phyloP scores from a whole-genome alignment of 768 basidiomycete species.

The Mycena vulgaris region DNA sequence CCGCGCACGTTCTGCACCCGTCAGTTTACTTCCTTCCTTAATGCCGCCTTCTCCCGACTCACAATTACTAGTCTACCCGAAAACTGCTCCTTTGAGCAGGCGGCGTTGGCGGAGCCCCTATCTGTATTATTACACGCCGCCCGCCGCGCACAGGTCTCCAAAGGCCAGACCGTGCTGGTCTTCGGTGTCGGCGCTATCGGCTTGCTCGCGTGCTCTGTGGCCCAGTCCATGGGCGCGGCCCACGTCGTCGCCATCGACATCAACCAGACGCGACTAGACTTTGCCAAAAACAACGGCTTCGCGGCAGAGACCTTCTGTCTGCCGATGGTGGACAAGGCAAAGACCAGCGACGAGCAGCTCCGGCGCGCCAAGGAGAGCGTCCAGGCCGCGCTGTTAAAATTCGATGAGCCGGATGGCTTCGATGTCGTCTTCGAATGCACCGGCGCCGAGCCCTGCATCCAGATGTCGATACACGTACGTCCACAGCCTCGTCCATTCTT shows the following conservation, averaged over 20 bases:
- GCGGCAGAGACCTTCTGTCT: conserved; percentile 81
- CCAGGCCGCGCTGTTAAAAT: conserved; percentile 65
- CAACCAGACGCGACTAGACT: conserved; percentile 84
- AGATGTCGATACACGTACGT: conserved; percentile 91
- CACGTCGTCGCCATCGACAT: conserved; percentile 88
- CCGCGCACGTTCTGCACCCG: conserved; percentile 89
- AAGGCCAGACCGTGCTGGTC: conserved; percentile 84
- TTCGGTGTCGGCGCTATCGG: conserved; percentile 96
- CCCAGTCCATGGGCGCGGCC: conserved; percentile 78
- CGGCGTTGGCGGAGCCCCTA: conserved; percentile 94
- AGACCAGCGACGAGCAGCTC: conserved; percentile 70
- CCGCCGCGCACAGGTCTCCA: conserved; percentile 58
- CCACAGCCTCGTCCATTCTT: conserved; percentile 28
- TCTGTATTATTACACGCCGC: conserved; percentile 86
- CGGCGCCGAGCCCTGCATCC: conserved; percentile 92
- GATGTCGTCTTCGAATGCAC: conserved; percentile 97
- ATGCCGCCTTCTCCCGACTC: conserved; percentile 25
- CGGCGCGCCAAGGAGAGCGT: conserved; percentile 73
- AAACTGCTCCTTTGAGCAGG: conserved; percentile 81
- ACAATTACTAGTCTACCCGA: conserved; percentile 76
- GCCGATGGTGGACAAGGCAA: conserved; percentile 61
- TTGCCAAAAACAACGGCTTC: conserved; percentile 83
- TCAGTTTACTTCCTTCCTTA: conserved; percentile 59
- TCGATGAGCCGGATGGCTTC: conserved; percentile 82
- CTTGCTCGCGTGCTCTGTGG: conserved; percentile 88